A percentile compares a stretch with the other conserved stretches of the same genome.
phyloP scores from a whole-genome alignment of 78 protist species.

The Dictyostelium capitatum region DNA sequence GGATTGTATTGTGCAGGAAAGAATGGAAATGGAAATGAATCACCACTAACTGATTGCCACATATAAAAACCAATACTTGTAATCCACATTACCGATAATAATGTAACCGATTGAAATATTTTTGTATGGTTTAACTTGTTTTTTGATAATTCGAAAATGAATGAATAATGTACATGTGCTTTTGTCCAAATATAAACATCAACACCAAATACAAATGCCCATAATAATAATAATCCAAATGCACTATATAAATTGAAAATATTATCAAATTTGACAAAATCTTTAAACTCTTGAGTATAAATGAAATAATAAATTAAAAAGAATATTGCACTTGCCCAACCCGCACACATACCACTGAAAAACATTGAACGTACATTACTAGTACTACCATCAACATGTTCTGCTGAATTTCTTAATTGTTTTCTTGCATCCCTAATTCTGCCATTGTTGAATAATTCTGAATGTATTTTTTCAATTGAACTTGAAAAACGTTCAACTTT shows the following conservation, averaged over 20 bases:
- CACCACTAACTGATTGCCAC: constrained; percentile 42
- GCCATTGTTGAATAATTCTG: constrained; percentile 37
- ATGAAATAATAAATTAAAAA: constrained; percentile 49
- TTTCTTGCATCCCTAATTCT: constrained; percentile 73
- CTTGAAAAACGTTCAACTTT: constrained; percentile 35
- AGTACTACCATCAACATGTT: neutral
- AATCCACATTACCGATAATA: constrained; percentile 55
- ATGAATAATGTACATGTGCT: constrained; percentile 66
- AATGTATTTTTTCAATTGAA: constrained; percentile 24
- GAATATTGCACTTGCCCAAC: constrained; percentile 59
- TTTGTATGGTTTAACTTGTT: constrained; percentile 17
- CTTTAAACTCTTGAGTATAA: constrained; percentile 49
- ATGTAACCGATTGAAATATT: constrained; percentile 57
- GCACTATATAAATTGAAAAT: constrained; percentile 53
- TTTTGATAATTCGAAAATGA: constrained; percentile 59
- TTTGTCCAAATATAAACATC: constrained; percentile 73
- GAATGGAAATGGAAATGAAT: constrained; percentile 54
- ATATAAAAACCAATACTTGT: constrained; percentile 64
- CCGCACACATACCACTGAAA: constrained; percentile 69
- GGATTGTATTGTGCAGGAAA: constrained; percentile 49
- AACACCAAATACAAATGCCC: constrained; percentile 68
- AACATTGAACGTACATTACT: constrained; percentile 4
- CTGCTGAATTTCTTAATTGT: constrained; percentile 29
- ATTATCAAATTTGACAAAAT: constrained; percentile 22
- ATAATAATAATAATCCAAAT: constrained; percentile 24